phyloP scores from a whole-genome alignment of 495 filamentous ascomycete genomes.

The Cenococcum geophilum region DNA sequence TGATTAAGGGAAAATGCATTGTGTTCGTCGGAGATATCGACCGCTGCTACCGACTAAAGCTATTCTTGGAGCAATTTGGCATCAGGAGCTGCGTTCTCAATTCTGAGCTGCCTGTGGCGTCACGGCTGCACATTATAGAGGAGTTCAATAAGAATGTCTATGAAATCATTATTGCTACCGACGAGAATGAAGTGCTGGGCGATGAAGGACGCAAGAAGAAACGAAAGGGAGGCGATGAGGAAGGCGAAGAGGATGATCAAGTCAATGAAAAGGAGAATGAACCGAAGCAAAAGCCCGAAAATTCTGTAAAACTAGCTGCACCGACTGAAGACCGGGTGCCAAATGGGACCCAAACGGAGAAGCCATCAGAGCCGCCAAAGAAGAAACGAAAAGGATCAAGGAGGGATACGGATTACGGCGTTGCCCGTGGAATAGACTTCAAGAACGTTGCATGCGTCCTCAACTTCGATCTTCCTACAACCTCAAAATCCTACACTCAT shows the following conservation, averaged over 20 bases:
- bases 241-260: slow-evolving; percentile 30
- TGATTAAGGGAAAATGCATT: slow-evolving; percentile 91
- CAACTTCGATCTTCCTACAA: slow-evolving; percentile 86
- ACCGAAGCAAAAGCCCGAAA: neutral
- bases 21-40: slow-evolving; percentile 94
- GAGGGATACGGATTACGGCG: slow-evolving; percentile 78
- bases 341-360: slow-evolving; percentile 12
- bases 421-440: slow-evolving; percentile 95
- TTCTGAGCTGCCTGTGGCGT: slow-evolving; percentile 89
- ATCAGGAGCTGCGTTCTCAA: slow-evolving; percentile 92
- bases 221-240: slow-evolving; percentile 20
- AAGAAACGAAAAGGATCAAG: slow-evolving; percentile 59
- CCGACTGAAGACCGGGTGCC: slow-evolving; percentile 17
- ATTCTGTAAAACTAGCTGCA: neutral
- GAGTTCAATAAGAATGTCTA: slow-evolving; percentile 96
- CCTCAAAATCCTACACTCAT: slow-evolving; percentile 89
- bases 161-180: slow-evolving; percentile 93
- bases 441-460: slow-evolving; percentile 88
- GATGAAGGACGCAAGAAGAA: slow-evolving; percentile 41
- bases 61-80: slow-evolving; percentile 95
- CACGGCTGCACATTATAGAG: slow-evolving; percentile 86
- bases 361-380: slow-evolving; percentile 34
- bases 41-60: slow-evolving; percentile 85
- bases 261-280: neutral
- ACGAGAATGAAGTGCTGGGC: slow-evolving; percentile 81